Percentiles rank a stretch among this genome's conserved stretches.
Conservation (phyloP, 2,329 filamentous ascomycete genomes). For the Geoglossum cookeanum region DNA sequence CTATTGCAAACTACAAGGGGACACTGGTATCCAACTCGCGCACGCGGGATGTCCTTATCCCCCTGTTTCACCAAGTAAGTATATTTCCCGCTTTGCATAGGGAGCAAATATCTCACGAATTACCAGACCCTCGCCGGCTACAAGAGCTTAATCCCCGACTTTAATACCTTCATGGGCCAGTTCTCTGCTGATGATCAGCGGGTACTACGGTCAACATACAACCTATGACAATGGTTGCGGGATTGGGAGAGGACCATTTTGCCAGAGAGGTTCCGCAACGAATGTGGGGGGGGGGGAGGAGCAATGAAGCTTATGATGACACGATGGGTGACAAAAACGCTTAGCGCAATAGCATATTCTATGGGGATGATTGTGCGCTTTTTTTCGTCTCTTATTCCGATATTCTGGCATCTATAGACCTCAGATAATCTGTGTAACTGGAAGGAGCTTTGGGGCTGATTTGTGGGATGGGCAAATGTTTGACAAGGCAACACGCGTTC, state of each 20-base stretch:
- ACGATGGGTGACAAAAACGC: not conserved
- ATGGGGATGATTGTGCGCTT: conserved; percentile 1
- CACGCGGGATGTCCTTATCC: conserved; percentile 44
- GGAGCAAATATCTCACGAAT: not conserved
- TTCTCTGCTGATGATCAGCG: conserved; percentile 25
- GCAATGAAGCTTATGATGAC: not conserved
- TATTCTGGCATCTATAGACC: conserved; percentile 1
- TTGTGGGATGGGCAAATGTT: not conserved
- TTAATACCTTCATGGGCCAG: conserved; percentile 30
- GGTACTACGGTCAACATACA: conserved; percentile 24
- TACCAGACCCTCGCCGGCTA: conserved; percentile 31
- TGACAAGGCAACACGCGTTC: not conserved
- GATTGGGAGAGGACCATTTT: not conserved
- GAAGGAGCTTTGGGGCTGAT: not conserved
- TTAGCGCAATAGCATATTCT: conserved; percentile 2
- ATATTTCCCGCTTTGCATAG: not conserved
- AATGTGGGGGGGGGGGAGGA: not conserved
- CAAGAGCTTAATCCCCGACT: conserved; percentile 34
- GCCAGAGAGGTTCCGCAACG: not conserved
- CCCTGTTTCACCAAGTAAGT: conserved; percentile 59
- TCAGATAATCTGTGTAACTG: conserved; percentile 2
- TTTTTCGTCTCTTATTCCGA: not conserved
- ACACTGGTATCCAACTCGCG: conserved; percentile 41
- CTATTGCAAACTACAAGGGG: conserved; percentile 58
- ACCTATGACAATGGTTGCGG: conserved; percentile 15